A percentile compares a stretch with the other conserved stretches of the same genome.
These are phyloP conservation scores for Neostapfia colusana DNA, from an alignment of 176 grass and related monocot genomes.

Conservation along the genomic window DNA sequence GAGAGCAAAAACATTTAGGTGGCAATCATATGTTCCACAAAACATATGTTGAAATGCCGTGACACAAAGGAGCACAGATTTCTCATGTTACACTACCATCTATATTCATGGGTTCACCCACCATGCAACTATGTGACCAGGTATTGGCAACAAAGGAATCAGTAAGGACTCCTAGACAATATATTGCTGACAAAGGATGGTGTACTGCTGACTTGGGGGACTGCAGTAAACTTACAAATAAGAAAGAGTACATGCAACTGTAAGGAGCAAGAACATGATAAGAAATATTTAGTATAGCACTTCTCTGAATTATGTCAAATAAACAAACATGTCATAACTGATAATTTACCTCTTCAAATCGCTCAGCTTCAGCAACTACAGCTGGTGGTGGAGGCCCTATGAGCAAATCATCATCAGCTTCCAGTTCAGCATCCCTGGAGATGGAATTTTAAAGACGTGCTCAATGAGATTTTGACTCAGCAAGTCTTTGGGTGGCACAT, in stretches of 20 bases:
- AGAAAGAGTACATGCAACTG: background rate
- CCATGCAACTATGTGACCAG: no score
- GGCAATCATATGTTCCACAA: background rate
- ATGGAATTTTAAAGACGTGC: conserved; percentile 1
- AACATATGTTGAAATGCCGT: background rate
- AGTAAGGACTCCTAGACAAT: background rate
- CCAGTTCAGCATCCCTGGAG: conserved; percentile 79
- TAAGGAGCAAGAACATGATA: background rate
- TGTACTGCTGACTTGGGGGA: background rate
- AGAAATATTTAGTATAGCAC: conserved; percentile 10
- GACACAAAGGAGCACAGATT: background rate
- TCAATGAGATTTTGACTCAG: conserved; percentile 23
- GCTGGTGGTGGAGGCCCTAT: conserved; percentile 93
- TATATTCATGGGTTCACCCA: background rate
- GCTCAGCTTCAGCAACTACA: conserved; percentile 88
- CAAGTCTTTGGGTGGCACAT: background rate
- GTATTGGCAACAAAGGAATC: background rate
- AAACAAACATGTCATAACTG: conserved; percentile 13
- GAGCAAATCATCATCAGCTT: conserved; percentile 74
- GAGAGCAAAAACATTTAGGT: background rate
- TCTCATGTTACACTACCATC: background rate
- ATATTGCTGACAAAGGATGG: background rate
- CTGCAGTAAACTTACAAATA: background rate
- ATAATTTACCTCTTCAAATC: conserved; percentile 88
- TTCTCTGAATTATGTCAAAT: background rate